Base-by-base conservation (phyloP, 2,329 filamentous ascomycete genomes). In the Ceratocystis huliohia region DNA sequence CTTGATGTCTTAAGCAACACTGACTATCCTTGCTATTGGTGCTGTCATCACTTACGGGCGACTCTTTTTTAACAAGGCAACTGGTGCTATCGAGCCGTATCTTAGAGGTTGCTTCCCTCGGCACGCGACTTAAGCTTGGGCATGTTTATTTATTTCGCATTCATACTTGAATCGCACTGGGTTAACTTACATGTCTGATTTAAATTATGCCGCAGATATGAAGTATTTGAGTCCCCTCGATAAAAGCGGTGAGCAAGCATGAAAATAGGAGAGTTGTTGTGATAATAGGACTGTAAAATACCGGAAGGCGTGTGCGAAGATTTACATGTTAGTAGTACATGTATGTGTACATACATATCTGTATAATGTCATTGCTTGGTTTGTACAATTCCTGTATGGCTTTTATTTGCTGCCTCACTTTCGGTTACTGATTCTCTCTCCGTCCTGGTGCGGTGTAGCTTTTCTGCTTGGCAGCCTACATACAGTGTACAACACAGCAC, bases 201-300 rank as follows among this genome's bases (percentile, higher is more conserved):
- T 30, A 37, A 7, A 33, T 10, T 30, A 33, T n/a, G 28, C 25
- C 25, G 28, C 46, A 50, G n/a, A 22, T 22, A n/a, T n/a, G 37
- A 59, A 20, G 13, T 10, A n/a, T 6, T 6, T 59, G 6, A 1
- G n/a, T 15, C 17, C 22, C 28, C 3, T 56, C 20, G 15, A 59
- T 8, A 37, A 37, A 37, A 59, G 53, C 53, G 53, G 53, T 59
- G 53, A 59, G 20, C 17, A 59, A 33, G 53, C 53, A 33, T 59
- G 28, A 59, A 59, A 20, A 22, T 30, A 57, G 7, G 17, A 33
- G 22, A 33, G 25, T 7, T 33, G 25, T 7, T 33, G 8, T 59
- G 28, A 59, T 30, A 57, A 57, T 10, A 28, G 53, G 13, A 28
- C 53, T 28, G 53, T 57, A 30, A 8, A 8, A 50, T 20, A 50